Percentiles rank a stretch among this genome's conserved stretches.
These are phyloP conservation scores for Phytophthora pinifolia DNA, from an alignment of 352 stramenopile species.

Conservation along the genomic window DNA sequence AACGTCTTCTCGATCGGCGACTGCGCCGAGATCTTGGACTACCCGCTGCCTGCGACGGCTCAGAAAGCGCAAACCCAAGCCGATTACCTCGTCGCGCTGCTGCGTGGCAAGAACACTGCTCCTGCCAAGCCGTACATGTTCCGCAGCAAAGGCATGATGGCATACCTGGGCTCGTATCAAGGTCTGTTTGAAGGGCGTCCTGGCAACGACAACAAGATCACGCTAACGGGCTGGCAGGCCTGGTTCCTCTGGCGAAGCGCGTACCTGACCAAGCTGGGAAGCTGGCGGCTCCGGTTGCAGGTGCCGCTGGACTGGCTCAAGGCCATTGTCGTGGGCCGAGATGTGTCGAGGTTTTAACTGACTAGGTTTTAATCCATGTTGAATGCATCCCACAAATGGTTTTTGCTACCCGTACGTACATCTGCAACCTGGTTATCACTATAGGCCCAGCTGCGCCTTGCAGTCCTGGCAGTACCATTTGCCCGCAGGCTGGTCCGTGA, in stretches of 20 bases:
- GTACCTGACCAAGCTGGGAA: slow-evolving; percentile 95
- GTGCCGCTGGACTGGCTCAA: slow-evolving; percentile 98
- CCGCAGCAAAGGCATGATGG: slow-evolving; percentile 91
- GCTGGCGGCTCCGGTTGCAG: slow-evolving; percentile 89
- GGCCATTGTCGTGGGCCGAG: slow-evolving; percentile 93
- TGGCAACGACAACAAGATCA: slow-evolving; percentile 38
- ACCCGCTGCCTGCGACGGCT: slow-evolving; percentile 89
- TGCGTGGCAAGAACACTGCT: slow-evolving; percentile 49
- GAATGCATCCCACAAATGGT: too few species aligned
- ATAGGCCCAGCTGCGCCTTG: slow-evolving; percentile 61
- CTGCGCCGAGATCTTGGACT: slow-evolving; percentile 83
- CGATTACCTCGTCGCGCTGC: slow-evolving; percentile 49
- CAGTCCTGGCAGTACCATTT: slow-evolving; percentile 88
- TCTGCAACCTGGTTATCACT: too few species aligned
- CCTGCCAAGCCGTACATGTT: slow-evolving; percentile 61
- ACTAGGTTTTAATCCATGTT: neutral
- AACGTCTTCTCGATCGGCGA: slow-evolving; percentile 95
- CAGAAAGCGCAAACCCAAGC: slow-evolving; percentile 87
- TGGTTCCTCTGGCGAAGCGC: slow-evolving; percentile 93
- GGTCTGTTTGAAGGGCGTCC: slow-evolving; percentile 84
- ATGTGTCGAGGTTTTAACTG: slow-evolving; percentile 91
- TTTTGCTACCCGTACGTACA: too few species aligned
- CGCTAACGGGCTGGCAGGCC: slow-evolving; percentile 80
- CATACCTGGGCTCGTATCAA: slow-evolving; percentile 92
- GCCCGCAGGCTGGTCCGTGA: slow-evolving; percentile 79